Base-by-base conservation (phyloP, 2,329 filamentous ascomycete genomes). In the Penicillium crustosum region DNA sequence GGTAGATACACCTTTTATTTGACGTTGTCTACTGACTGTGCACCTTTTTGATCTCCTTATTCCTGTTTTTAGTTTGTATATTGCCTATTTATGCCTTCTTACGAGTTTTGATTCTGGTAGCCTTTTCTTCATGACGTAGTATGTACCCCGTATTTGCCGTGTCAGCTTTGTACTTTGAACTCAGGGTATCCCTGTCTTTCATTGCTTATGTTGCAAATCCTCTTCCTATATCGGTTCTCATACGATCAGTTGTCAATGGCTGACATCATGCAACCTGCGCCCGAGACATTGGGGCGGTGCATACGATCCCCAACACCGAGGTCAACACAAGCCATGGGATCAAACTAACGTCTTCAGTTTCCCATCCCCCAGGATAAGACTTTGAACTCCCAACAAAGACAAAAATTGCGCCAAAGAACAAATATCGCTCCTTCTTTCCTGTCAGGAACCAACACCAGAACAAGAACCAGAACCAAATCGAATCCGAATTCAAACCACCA, bases 1-100 rank as follows among this genome's bases (percentile, higher is more conserved):
- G 64, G 66, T 68, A 68, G 66, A 69, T 68, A 67, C 63, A 63
- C 48, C 58, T 65, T 68, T 68, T 68, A 69, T 67, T 66, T 61
- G 57, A 70, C 58, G 64, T 66, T 66, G 61, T 70, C 65, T 67
- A 66, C 64, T 67, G 60, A 67, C 59, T 60, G 62, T 65, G 60
- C 61, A 61, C 65, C 48, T 44, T 23, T 55, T 56, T 60, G 58
- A 61, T 68, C 57, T 68, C 58, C 62, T 67, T 63, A 50, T 62
- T 58, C 44, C 49, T 60, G 53, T 48, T 63, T 47, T 50, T 59
- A 54, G 53, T 60, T 66, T 70, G 62, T 69, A 69, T 61, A 66
- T 64, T 58, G 57, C 58, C 55, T 42, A 63, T 60, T 61, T 43
- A 67, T 59, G 65, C 55, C 61, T 62, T 68, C 55, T 65, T 36